Conservation (phyloP, 768 basidiomycete species). For the Peribolospora kevripleyi region DNA sequence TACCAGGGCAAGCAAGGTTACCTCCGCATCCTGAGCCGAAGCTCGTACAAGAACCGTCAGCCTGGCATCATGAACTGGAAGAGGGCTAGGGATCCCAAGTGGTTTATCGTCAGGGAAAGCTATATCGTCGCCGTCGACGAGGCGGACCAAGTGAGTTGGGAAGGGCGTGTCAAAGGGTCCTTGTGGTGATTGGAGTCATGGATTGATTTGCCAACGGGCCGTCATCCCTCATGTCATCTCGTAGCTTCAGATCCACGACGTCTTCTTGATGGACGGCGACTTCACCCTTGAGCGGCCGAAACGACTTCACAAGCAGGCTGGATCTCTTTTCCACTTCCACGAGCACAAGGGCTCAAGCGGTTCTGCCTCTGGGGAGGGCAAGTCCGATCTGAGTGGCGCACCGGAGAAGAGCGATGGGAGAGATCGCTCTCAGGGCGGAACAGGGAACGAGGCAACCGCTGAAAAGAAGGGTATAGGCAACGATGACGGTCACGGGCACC, state of each 20-base stretch:
- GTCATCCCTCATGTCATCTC: not conserved
- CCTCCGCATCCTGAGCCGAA: conserved; percentile 36
- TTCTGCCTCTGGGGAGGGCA: too few species aligned
- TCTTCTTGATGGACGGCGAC: conserved; percentile 70
- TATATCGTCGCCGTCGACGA: conserved; percentile 71
- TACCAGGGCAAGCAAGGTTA: conserved; percentile 78
- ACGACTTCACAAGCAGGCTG: conserved; percentile 58
- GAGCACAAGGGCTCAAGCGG: not conserved
- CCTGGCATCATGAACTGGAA: conserved; percentile 23
- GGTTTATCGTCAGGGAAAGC: conserved; percentile 82
- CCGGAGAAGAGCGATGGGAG: conserved; percentile 8
- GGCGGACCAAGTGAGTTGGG: conserved; percentile 43
- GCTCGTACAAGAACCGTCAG: conserved; percentile 30
- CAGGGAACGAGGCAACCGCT: too few species aligned
- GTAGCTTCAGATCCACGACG: conserved; percentile 47
- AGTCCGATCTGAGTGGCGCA: too few species aligned
- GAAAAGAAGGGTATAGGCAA: too few species aligned
- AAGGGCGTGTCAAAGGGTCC: too few species aligned
- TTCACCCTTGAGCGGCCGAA: conserved; percentile 78
- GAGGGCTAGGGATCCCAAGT: conserved; percentile 35
- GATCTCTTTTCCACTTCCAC: conserved; percentile 29
- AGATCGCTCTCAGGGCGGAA: too few species aligned
- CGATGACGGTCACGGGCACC: too few species aligned
- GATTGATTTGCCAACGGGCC: not conserved
- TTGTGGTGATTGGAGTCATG: too few species aligned